A percentile compares a stretch with the other conserved stretches of the same genome.
These are phyloP conservation scores for Dittrichia graveolens DNA, from an alignment of 129 eudicot species.

Conservation along the genomic window DNA sequence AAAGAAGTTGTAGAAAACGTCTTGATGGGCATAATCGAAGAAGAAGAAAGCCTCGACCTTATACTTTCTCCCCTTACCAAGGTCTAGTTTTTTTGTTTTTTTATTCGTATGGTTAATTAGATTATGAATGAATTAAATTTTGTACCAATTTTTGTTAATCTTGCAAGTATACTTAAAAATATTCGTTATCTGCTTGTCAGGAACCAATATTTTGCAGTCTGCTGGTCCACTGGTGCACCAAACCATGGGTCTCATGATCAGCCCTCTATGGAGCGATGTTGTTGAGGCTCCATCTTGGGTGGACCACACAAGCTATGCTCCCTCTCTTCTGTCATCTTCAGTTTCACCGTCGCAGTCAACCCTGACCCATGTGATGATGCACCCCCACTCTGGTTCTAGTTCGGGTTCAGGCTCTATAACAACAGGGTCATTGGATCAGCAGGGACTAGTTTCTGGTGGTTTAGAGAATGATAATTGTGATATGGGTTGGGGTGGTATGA, in stretches of 20 bases:
- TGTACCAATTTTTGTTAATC: not conserved
- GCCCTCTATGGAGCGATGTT: conserved; percentile 37
- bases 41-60: conserved; percentile 49
- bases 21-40: conserved; percentile 55
- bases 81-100: conserved; percentile 32
- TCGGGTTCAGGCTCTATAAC: conserved; percentile 8
- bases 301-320: conserved; percentile 39
- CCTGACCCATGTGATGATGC: conserved; percentile 28
- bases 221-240: conserved; percentile 29
- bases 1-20: conserved; percentile 55
- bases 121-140: not conserved
- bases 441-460: conserved; percentile 17
- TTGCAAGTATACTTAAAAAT: not conserved
- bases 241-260: conserved; percentile 24
- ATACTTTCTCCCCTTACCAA: conserved; percentile 24
- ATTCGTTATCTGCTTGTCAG: conserved; percentile 19
- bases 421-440: conserved; percentile 16
- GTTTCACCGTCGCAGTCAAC: conserved; percentile 24
- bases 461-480: conserved; percentile 21
- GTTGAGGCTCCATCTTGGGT: conserved; percentile 32
- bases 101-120: not conserved
- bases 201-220: conserved; percentile 32
- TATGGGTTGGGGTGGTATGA: conserved; percentile 33
- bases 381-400: not conserved
- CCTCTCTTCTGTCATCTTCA: conserved; percentile 53